Evolutionary conservation across 2,329 filamentous ascomycete species (phyloP).

Genomic region (Juglanconis oblonga): DNA sequence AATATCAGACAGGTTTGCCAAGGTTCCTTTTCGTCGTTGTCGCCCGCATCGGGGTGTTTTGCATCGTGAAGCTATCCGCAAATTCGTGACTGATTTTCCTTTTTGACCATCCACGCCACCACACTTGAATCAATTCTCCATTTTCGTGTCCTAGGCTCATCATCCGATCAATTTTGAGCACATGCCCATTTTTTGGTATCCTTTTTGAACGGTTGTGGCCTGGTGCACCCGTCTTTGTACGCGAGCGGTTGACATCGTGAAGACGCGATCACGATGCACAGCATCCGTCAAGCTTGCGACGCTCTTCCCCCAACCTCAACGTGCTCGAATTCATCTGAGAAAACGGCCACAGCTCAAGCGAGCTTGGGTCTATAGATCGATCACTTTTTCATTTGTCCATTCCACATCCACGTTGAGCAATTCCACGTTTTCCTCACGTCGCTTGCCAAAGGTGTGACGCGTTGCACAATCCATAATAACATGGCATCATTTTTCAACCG

Average conservation of each 20-base stretch:
- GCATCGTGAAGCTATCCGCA: constrained; percentile 20
- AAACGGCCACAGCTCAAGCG: not conserved
- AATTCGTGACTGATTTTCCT: constrained; percentile 3
- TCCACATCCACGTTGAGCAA: not conserved
- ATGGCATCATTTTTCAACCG: not conserved
- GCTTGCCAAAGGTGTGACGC: not conserved
- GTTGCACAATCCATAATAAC: not conserved
- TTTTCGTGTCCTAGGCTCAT: not conserved
- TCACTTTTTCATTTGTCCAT: not conserved
- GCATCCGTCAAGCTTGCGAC: not conserved
- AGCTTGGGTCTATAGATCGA: not conserved
- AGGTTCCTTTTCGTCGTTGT: constrained; percentile 16
- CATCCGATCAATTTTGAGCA: constrained; percentile 9
- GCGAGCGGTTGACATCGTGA: constrained; percentile 6
- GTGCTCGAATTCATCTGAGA: not conserved
- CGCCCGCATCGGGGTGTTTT: not conserved
- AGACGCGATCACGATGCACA: constrained; percentile 12
- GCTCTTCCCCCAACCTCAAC: not conserved
- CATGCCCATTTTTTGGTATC: constrained; percentile 10
- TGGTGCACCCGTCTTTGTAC: constrained; percentile 9
- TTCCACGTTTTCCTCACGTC: not conserved
- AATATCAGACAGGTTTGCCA: constrained; percentile 9
- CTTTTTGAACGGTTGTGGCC: constrained; percentile 5
- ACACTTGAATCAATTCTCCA: constrained; percentile 1
- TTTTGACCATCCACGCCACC: constrained; percentile 11